These are phyloP conservation scores for Claviceps lovelessii DNA, from an alignment of 2,329 filamentous ascomycete species.

Conservation along the genomic window DNA sequence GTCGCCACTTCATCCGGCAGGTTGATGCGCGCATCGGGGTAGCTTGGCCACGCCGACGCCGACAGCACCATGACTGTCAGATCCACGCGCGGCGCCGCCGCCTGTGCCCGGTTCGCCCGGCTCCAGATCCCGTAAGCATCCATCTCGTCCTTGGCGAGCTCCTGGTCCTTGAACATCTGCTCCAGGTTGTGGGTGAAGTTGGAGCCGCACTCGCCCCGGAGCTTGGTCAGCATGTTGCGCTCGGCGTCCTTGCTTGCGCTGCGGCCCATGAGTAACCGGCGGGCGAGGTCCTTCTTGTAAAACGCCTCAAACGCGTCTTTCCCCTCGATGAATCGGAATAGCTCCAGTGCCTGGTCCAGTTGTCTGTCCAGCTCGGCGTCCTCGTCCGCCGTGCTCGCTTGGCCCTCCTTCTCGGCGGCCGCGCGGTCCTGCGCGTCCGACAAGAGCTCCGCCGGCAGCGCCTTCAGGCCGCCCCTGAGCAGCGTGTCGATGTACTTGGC, in stretches of 20 bases:
- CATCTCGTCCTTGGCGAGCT: constrained; percentile 87
- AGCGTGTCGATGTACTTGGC: constrained; percentile 91
- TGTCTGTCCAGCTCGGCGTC: constrained; percentile 85
- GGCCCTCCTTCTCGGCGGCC: constrained; percentile 44
- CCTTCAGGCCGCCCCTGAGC: constrained; percentile 74
- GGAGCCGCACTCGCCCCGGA: constrained; percentile 86
- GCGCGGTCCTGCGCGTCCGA: constrained; percentile 45
- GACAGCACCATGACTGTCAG: constrained; percentile 84
- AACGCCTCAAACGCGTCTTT: constrained; percentile 98
- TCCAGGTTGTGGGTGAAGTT: constrained; percentile 95
- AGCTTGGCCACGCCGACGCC: constrained; percentile 82
- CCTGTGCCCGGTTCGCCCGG: constrained; percentile 31
- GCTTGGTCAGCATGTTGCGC: constrained; percentile 80
- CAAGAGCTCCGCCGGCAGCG: constrained; percentile 54
- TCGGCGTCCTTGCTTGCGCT: constrained; percentile 93
- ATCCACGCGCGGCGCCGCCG: constrained; percentile 38
- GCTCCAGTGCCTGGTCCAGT: constrained; percentile 78
- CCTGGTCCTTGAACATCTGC: constrained; percentile 98
- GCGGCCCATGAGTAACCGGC: constrained; percentile 76
- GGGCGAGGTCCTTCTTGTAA: constrained; percentile 94
- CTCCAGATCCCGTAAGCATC: constrained; percentile 62
- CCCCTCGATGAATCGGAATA: constrained; percentile 93
- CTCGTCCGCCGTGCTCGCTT: constrained; percentile 63
- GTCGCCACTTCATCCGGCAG: constrained; percentile 61
- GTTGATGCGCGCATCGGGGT: constrained; percentile 57